Evolutionary conservation across 805 yeast species (phyloP).

Genomic region (Clavispora vitiphila): DNA sequence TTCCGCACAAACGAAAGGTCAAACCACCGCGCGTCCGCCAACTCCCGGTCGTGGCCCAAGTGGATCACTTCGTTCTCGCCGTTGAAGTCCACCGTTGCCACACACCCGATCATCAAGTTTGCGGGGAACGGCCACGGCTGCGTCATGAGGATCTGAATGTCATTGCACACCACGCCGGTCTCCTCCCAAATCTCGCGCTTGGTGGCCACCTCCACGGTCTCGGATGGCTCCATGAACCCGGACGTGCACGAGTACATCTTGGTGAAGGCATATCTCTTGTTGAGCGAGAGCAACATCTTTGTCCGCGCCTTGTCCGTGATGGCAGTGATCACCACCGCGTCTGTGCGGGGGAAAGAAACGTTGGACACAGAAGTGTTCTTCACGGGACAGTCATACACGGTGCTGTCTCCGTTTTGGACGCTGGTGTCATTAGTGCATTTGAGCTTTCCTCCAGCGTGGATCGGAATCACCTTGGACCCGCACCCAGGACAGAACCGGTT

Average conservation of each 20-base stretch:
- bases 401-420: conserved; percentile 8
- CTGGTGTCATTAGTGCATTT: conserved; percentile 14
- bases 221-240: conserved; percentile 95
- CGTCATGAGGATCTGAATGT: conserved; percentile 59
- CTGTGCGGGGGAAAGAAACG: conserved; percentile 87
- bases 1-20: conserved; percentile 47
- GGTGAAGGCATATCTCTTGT: conserved; percentile 50
- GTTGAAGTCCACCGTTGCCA: conserved; percentile 70
- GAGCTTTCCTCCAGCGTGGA: conserved; percentile 57
- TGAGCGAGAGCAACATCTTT: conserved; percentile 66
- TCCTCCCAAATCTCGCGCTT: conserved; percentile 93
- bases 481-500: conserved; percentile 84
- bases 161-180: conserved; percentile 67
- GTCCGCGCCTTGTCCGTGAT: conserved; percentile 57
- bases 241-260: conserved; percentile 81
- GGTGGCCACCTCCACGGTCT: conserved; percentile 83
- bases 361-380: conserved; percentile 52
- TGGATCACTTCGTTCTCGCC: conserved; percentile 60
- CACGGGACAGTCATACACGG: conserved; percentile 31
- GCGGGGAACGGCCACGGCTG: conserved; percentile 99
- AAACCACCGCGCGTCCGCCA: conserved; percentile 85
- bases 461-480: conserved; percentile 58
- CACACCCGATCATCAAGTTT: conserved; percentile 88
- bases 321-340: conserved; percentile 81
- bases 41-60: conserved; percentile 79